Evolutionary conservation across 495 filamentous ascomycete genomes (phyloP), one percentile per base, ranked within the genome.

Genomic region (Margaritispora aquatica): DNA sequence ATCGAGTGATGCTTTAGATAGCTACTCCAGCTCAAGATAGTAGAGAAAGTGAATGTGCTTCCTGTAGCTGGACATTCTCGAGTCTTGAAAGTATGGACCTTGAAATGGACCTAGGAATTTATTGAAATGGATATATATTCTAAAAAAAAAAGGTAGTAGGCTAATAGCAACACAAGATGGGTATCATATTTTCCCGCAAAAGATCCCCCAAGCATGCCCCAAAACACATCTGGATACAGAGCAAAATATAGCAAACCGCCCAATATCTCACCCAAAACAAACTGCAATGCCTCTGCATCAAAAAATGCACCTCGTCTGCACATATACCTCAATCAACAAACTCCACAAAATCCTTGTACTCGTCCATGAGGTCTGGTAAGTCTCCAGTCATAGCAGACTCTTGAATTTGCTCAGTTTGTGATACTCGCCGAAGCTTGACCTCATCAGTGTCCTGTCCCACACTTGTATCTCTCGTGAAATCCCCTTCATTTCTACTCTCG

Each of bases 311-410:
- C 13, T 34, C 13, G 5, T 13, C 17, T 47, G 4, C 21, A 47
- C 4, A n/a, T 47, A 4, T 4, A 47, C 2, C 47, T 59, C 48
- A 66, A 38, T 65, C 63, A 13, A 83, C 70, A 67, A 83, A 81
- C 10, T 77, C 77, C 22, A 80, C 77, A 62, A 65, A 71, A 9
- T 75, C 77, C 57, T 78, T 73, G 46, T 78, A 73, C 38, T 73
- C 68, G 31, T 79, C 66, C 50, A 82, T 69, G 36, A 81, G 54
- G 15, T 74, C 69, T 15, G 78, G 77, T 49, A 76, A 70, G 20
- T 61, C 53, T 8, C 48, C 49, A 29, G 31, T n/a, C 2, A 2
- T 10, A 26, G 26, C 4, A 3, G 47, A 23, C 9, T 50, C 5
- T 34, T 64, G 54, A 36, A 63, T 59, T 24, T 5, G 1, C 41